Base-by-base conservation (phyloP, 352 stramenopile genomes). In the Phytopythium kandeliae region DNA sequence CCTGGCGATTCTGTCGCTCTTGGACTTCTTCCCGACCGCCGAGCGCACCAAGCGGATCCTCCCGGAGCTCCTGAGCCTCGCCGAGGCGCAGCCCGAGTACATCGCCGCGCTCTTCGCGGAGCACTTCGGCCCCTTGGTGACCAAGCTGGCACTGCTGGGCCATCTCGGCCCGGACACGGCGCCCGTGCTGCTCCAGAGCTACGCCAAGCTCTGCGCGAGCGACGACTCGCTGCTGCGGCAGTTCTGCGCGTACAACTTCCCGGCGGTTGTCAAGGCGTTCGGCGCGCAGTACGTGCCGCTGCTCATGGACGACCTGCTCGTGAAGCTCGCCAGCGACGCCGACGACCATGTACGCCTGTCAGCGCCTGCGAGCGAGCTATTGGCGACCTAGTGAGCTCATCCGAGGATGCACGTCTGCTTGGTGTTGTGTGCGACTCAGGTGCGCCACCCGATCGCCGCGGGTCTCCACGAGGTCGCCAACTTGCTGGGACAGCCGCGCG, bases 191-290 rank as follows among this genome's bases (percentile, higher is more conserved):
- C 61, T 89, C 13, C 69, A 87, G 51, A 69, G 77, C 34, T 92
- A 79, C 51, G 68, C 66, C 6, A 74, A 71, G 35, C 65, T 92
- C 16, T 83, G 76, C 46, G 68, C 56, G 0, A 60, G 74, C 34
- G 78, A 90, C 25, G 78, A 89, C n/a, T 28, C 70, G n/a, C 50
- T 75, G 17, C 57, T 87, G 30, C 75, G 82, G 11, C 65, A 85
- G 40, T 71, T 59, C 50, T 89, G 77, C 33, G 82, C 82, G 1
- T 90, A 80, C 58, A 92, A 92, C 55, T 92, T 91, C 28, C 79
- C 82, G 15, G 82, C 82, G 1, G 63, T 87, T 19, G 75, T 92
- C 15, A 80, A 90, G 54, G 78, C 79, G 0, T 90, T 89, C 58
- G 71, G 79, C 0, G 55, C 63, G 2, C 58, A 58, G 16, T 89